Percentiles rank a stretch among this genome's conserved stretches.
Evolutionary conservation across 441 rosid genomes (phyloP).

Genomic region (Viola pubescens): DNA sequence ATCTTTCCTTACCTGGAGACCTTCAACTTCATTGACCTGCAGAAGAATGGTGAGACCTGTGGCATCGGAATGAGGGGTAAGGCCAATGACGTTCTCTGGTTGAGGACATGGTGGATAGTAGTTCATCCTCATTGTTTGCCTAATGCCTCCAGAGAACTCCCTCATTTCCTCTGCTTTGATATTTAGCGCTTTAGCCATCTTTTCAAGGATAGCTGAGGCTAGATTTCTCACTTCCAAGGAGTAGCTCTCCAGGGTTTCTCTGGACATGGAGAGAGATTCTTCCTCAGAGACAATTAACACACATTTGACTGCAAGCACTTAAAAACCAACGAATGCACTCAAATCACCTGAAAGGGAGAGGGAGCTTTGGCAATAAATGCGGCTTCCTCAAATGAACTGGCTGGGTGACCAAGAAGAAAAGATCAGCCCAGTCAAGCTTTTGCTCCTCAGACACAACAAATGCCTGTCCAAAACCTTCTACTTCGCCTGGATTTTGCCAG

Average conservation of each 20-base stretch:
- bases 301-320: background rate
- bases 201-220: conserved; percentile 22
- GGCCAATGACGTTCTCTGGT: conserved; percentile 37
- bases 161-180: conserved; percentile 26
- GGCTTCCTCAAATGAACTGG: conserved; percentile 19
- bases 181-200: conserved; percentile 27
- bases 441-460: conserved; percentile 24
- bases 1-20: conserved; percentile 36
- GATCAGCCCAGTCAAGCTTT: conserved; percentile 30
- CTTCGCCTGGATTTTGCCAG: conserved; percentile 15
- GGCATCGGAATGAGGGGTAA: conserved; percentile 39
- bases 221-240: conserved; percentile 29
- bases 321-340: background rate
- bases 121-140: conserved; percentile 40
- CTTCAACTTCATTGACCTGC: conserved; percentile 38
- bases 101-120: conserved; percentile 50
- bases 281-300: background rate
- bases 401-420: conserved; percentile 16
- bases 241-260: conserved; percentile 35
- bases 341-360: background rate
- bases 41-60: conserved; percentile 33
- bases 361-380: too few relatives aligned
- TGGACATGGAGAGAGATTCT: conserved; percentile 9
- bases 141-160: conserved; percentile 29
- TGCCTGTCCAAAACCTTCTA: conserved; percentile 26